Evolutionary conservation across 805 yeast genomes (phyloP).

Genomic region (Saccharomycopsis olivae): DNA sequence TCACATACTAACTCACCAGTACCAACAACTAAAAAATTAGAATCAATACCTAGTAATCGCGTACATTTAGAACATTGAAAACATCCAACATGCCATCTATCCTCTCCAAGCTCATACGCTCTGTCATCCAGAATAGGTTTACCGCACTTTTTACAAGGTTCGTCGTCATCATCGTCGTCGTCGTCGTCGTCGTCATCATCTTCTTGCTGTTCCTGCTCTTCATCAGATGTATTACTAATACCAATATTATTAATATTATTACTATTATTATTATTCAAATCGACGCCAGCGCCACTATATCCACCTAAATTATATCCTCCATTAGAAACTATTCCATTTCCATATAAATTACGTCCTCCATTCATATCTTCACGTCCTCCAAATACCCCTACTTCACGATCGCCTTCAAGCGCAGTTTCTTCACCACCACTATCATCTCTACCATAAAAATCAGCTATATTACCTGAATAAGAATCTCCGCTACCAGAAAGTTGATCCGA

Average conservation of each 20-base stretch:
- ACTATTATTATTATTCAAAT: too few relatives aligned
- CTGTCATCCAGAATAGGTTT: constrained; percentile 73
- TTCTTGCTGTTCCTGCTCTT: background rate
- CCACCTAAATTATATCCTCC: too few relatives aligned
- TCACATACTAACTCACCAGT: constrained; percentile 87
- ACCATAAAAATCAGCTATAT: background rate
- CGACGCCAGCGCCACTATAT: too few relatives aligned
- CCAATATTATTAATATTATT: too few relatives aligned
- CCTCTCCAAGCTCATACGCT: constrained; percentile 90
- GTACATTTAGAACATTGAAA: constrained; percentile 83
- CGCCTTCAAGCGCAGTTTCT: too few relatives aligned
- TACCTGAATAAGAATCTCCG: background rate
- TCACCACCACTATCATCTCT: background rate
- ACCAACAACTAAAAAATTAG: constrained; percentile 85
- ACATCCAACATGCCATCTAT: constrained; percentile 93
- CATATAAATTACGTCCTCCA: too few relatives aligned
- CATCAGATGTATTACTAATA: too few relatives aligned
- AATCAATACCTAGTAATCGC: constrained; percentile 69
- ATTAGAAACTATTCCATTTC: too few relatives aligned
- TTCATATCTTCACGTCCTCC: too few relatives aligned
- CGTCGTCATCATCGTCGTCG: constrained; percentile 4
- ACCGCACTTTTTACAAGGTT: constrained; percentile 32
- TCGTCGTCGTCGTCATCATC: constrained; percentile 1
- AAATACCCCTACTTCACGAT: too few relatives aligned
- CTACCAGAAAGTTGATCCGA: background rate